Base-by-base conservation (phyloP, 2,329 filamentous ascomycete species). In the Colletotrichum spinosum region DNA sequence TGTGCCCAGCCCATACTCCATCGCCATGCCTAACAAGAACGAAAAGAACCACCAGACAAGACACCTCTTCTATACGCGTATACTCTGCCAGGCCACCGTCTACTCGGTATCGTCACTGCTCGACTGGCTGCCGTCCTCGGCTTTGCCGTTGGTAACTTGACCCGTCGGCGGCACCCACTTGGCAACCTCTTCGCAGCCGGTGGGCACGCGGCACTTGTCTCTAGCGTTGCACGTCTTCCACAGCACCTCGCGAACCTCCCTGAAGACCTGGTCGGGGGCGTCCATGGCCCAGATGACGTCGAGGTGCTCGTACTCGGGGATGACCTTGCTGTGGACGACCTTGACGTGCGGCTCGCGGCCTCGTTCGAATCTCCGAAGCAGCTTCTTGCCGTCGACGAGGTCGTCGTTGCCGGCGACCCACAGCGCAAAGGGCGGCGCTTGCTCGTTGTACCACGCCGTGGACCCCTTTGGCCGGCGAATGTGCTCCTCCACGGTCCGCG, bases 201-300 rank as follows among this genome's bases (percentile, higher is more conserved):
- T 81, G 0, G 93, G 92, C 9, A 87, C 81, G 34, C 88, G 83
- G 72, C 91, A 95, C 25, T 78, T 59, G 10, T 81, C 80, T 56
- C 87, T 77, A 35, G 70, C 81, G 51, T 87, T 41, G 79, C 88
- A 81, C 1, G 93, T 97, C 76, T 89, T 89, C 94, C 94, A 97
- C 11, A 97, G 77, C 12, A 97, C 90, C 72, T 95, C 90, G 37
- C 89, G 86, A 0, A 97, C 81, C 78, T 97, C 94, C 61, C 82
- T 84, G 6, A 94, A 96, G 1, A 97, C 92, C 75, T 95, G 87
- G 52, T 95, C 90, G 13, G 94, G 88, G 0, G 89, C 88, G 73
- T 97, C 94, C 83, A 97, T 93, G 0, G 94, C 94, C 95, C 95
- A 97, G 42, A 98, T 88, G 2, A 97, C 93, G 78, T 97, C 95